Evolutionary conservation across 2,329 filamentous ascomycete species (phyloP).

Genomic region (Exutisphaerella laricina): DNA sequence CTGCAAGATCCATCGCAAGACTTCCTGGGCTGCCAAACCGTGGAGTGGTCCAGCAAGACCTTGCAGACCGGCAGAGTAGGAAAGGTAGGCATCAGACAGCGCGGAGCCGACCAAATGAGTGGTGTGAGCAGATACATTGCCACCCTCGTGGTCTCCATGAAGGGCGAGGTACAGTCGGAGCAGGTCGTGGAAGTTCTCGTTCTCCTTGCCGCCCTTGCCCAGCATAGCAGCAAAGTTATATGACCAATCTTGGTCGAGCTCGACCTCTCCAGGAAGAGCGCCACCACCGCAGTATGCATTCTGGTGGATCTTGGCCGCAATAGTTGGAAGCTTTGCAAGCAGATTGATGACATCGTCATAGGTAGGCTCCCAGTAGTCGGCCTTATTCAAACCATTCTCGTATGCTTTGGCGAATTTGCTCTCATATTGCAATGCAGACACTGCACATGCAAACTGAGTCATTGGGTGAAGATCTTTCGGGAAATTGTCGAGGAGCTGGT

Average conservation of each 20-base stretch:
- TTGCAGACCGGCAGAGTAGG: conserved; percentile 91
- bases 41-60: conserved; percentile 92
- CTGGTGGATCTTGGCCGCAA: conserved; percentile 97
- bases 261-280: conserved; percentile 68
- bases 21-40: conserved; percentile 91
- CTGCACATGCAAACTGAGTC: conserved; percentile 94
- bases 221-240: conserved; percentile 98
- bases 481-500: conserved; percentile 83
- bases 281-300: conserved; percentile 73
- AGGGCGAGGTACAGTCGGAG: conserved; percentile 90
- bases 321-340: conserved; percentile 90
- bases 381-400: conserved; percentile 84
- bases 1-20: conserved; percentile 91
- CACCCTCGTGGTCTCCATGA: conserved; percentile 96
- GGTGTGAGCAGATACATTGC: conserved; percentile 92
- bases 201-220: conserved; percentile 78
- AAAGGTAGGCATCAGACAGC: conserved; percentile 89
- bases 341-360: conserved; percentile 94
- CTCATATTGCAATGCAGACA: conserved; percentile 91
- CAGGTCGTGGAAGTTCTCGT: conserved; percentile 93
- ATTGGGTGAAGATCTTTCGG: conserved; percentile 90
- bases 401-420: conserved; percentile 92
- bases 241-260: conserved; percentile 87
- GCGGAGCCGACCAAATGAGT: conserved; percentile 94
- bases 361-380: conserved; percentile 97